Base-by-base conservation (phyloP, 768 basidiomycete species). In the Agrocybe pediades region DNA sequence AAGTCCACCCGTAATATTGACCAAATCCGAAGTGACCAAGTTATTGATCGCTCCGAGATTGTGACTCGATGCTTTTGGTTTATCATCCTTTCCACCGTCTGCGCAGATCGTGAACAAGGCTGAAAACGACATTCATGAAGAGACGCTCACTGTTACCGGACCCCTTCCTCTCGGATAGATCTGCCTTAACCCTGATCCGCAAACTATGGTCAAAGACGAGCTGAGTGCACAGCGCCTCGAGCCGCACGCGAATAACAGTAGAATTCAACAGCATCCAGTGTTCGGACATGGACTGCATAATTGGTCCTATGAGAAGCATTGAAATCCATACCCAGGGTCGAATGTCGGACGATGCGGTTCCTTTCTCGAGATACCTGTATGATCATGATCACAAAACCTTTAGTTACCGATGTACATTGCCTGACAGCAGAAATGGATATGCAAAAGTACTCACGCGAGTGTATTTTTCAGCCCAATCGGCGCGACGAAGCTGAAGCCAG, bases 41-140 rank as follows among this genome's bases (percentile, higher is more conserved):
- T 90, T 92, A 65, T 87, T 92, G 64, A 92, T 85, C 64, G 83
- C 88, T 9, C 91, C 90, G 30, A 84, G 80, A 17, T 89, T 68
- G 62, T 86, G 44, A 15, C 43, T 36, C 11, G 44, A n/a, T 56
- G 46, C 29, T 21, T 51, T 23, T 46, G 40, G 29, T 17, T 46
- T 56, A 19, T 77, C 20, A n/a, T 42, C 29, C 49, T 49, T 25
- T 26, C n/a, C n/a, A n/a, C n/a, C n/a, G n/a, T n/a, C n/a, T n/a
- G n/a, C n/a, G n/a, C n/a, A n/a, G n/a, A n/a, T n/a, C n/a, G n/a
- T n/a, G n/a, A n/a, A n/a, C n/a, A n/a, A n/a, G n/a, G n/a, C n/a
- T n/a, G n/a, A n/a, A n/a, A n/a, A n/a, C n/a, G n/a, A n/a, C n/a
- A n/a, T n/a, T n/a, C n/a, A n/a, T n/a, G n/a, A 36, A 13, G 3